These are phyloP conservation scores for Hypericum androsaemum DNA, from an alignment of 345 rosid species.

Conservation along the genomic window DNA sequence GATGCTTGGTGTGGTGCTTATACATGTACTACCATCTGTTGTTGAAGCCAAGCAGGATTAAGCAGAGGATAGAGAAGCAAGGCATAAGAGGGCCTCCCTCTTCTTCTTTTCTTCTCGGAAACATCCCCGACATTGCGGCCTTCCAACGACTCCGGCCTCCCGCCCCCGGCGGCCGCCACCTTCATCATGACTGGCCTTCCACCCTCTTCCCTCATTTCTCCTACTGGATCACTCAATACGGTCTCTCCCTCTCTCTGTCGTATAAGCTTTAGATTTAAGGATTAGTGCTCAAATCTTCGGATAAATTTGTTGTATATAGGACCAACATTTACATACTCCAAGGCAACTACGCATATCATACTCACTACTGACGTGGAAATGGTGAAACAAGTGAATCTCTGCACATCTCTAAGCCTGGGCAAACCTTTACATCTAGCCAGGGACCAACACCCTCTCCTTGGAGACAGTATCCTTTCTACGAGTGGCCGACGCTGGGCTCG, in stretches of 20 bases:
- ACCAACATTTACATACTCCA: conserved; percentile 33
- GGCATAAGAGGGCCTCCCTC: conserved; percentile 16
- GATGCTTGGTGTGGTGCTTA: neutral
- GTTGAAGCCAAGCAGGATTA: conserved; percentile 2
- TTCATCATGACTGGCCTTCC: conserved; percentile 37
- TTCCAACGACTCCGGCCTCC: neutral
- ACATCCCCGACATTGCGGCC: conserved; percentile 12
- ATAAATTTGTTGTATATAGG: conserved; percentile 15
- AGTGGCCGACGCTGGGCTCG: conserved; percentile 28
- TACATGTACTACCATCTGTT: neutral
- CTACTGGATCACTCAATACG: conserved; percentile 26
- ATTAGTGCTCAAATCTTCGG: neutral
- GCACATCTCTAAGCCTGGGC: conserved; percentile 29
- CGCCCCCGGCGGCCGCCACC: neutral
- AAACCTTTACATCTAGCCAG: conserved; percentile 37
- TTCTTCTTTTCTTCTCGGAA: conserved; percentile 10
- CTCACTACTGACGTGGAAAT: conserved; percentile 25
- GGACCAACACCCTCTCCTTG: conserved; percentile 37
- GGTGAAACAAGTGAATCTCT: conserved; percentile 32
- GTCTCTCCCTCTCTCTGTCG: conserved; percentile 16
- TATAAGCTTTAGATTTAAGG: too few relatives aligned
- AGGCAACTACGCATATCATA: conserved; percentile 28
- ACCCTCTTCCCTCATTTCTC: conserved; percentile 19
- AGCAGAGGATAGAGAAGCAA: conserved; percentile 11
- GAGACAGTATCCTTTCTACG: conserved; percentile 35